Conservation (phyloP, 1,139 yeast genomes). For the Taphrina wiesneri region DNA sequence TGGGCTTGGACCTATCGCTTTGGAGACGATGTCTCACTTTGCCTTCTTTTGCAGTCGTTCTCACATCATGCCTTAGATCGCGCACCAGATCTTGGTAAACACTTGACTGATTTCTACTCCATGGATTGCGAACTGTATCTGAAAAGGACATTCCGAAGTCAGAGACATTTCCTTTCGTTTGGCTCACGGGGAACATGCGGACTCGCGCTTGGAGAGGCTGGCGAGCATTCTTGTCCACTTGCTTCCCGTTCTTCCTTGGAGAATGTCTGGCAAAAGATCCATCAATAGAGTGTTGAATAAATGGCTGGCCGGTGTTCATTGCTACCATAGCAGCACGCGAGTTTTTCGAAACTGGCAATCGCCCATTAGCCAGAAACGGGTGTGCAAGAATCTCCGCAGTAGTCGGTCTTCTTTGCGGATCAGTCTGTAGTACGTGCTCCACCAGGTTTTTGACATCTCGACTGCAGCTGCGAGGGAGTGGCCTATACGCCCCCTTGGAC, state of each 20-base stretch:
- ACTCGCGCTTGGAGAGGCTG: not conserved
- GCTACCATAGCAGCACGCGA: not conserved
- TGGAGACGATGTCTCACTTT: not conserved
- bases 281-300: not conserved
- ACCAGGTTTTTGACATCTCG: conserved; percentile 32
- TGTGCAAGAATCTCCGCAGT: conserved; percentile 34
- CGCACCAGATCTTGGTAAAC: not conserved
- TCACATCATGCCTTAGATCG: not conserved
- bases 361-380: conserved; percentile 27
- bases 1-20: not conserved
- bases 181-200: not conserved
- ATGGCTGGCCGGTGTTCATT: not conserved
- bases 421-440: conserved; percentile 31
- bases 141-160: not conserved
- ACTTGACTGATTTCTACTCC: conserved; percentile 5
- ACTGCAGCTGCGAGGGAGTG: conserved; percentile 28
- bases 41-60: not conserved
- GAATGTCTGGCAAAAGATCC: not conserved
- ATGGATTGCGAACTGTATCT: not conserved
- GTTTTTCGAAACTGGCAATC: not conserved
- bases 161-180: not conserved
- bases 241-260: not conserved
- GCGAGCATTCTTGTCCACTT: not conserved
- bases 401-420: conserved; percentile 30
- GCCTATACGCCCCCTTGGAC: conserved; percentile 32